Evolutionary conservation across 2,329 filamentous ascomycete species (phyloP).

Genomic region (Xylaria sp.): DNA sequence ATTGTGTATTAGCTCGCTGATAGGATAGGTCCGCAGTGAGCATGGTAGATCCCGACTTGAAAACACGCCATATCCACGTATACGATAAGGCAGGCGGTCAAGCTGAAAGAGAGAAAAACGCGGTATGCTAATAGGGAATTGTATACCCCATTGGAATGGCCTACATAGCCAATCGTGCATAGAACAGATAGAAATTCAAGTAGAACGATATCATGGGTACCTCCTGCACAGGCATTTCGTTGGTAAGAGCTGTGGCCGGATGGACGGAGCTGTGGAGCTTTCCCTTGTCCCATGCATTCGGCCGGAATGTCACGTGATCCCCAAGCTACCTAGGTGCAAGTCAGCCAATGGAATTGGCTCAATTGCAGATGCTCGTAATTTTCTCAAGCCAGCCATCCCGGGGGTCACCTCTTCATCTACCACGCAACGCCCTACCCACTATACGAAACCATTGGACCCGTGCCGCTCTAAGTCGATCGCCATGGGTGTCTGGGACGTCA

Average conservation of each 20-base stretch:
- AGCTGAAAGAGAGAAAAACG: no score
- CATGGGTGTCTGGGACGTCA: slow-evolving; percentile 72
- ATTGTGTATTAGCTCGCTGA: no score
- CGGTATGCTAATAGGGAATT: no score
- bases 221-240: no score
- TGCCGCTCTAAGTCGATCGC: slow-evolving; percentile 47
- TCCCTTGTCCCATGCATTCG: slow-evolving; percentile 5
- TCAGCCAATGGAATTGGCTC: slow-evolving; percentile 54
- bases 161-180: not conserved
- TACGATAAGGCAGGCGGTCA: not conserved
- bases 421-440: slow-evolving; percentile 42
- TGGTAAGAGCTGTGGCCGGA: not conserved
- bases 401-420: slow-evolving; percentile 38
- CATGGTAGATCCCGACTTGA: not conserved
- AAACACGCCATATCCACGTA: no score
- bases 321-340: slow-evolving; percentile 25
- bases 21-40: no score
- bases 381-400: slow-evolving; percentile 40
- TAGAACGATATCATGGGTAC: no score
- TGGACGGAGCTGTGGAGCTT: slow-evolving; percentile 21
- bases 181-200: no score
- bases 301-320: slow-evolving; percentile 39
- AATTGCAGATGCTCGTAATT: slow-evolving; percentile 56
- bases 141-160: not conserved
- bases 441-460: slow-evolving; percentile 48